Percentiles rank a stretch among this genome's conserved stretches.
Evolutionary conservation across 208 protist species (phyloP).

Genomic region (Leishmania lainsoni): DNA sequence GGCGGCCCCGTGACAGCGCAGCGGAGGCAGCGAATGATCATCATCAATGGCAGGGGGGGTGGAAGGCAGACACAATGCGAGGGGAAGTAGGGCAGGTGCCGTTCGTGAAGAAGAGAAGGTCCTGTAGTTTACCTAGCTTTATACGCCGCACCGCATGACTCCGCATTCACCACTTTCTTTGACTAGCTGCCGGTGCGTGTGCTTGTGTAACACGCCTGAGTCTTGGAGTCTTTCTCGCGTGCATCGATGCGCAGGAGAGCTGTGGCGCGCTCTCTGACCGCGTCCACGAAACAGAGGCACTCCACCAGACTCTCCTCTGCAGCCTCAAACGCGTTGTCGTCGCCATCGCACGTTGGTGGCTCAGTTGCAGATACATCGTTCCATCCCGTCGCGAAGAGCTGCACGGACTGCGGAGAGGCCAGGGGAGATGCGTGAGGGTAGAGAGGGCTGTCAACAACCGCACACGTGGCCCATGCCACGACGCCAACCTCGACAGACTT

Average conservation of each 20-base stretch:
- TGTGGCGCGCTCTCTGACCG: constrained; percentile 12
- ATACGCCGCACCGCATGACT: not conserved
- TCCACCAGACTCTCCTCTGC: constrained; percentile 24
- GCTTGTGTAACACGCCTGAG: not conserved
- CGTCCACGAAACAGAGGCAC: constrained; percentile 36
- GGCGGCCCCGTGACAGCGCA: not conserved
- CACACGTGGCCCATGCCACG: constrained; percentile 41
- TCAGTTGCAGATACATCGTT: constrained; percentile 32
- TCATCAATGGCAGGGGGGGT: not conserved
- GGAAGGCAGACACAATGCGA: not conserved
- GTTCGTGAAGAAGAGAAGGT: not conserved
- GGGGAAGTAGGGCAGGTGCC: not conserved
- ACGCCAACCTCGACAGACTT: constrained; percentile 62
- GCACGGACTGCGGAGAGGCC: constrained; percentile 34
- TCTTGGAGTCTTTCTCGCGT: not conserved
- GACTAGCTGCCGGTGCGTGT: not conserved
- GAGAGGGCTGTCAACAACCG: constrained; percentile 22
- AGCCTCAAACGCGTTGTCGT: not conserved
- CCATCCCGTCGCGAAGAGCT: constrained; percentile 38
- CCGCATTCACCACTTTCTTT: not conserved
- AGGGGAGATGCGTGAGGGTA: constrained; percentile 36
- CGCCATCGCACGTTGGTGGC: not conserved
- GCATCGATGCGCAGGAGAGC: not conserved
- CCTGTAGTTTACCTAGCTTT: not conserved
- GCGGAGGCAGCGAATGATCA: not conserved